Conservation (phyloP, 1,284 basidiomycete genomes). For the Trichosporon asahii region DNA sequence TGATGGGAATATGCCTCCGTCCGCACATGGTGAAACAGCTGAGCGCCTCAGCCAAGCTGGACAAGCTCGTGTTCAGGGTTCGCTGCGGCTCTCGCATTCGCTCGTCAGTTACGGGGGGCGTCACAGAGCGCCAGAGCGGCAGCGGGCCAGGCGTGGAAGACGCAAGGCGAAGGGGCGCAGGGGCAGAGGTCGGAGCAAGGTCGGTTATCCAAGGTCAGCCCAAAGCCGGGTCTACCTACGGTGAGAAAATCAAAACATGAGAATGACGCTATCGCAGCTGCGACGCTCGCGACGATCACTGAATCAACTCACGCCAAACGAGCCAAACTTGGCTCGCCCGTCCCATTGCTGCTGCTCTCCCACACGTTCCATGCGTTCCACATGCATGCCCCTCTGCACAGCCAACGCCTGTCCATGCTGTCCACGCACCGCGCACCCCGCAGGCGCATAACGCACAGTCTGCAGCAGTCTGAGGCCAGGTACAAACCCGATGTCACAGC, state of each 20-base stretch:
- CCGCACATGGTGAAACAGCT: neutral
- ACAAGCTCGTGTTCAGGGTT: neutral
- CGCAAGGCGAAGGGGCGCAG: neutral
- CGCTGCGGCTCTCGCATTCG: neutral
- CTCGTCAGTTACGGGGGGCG: neutral
- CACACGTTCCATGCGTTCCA: neutral
- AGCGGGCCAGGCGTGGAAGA: neutral
- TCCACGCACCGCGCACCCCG: neutral
- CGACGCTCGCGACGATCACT: constrained; percentile 1
- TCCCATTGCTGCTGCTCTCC: neutral
- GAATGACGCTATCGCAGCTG: neutral
- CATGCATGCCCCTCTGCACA: neutral
- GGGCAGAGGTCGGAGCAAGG: neutral
- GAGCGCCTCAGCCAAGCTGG: neutral
- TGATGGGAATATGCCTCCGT: neutral
- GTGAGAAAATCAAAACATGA: neutral
- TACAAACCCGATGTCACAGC: neutral
- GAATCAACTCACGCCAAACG: neutral
- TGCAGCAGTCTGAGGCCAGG: neutral
- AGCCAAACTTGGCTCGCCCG: neutral
- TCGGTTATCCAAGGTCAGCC: neutral
- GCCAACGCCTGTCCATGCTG: neutral
- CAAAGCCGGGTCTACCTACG: neutral
- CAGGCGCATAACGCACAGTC: neutral
- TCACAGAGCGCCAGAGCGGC: no score